phyloP scores from a whole-genome alignment of 2,329 filamentous ascomycete genomes.

The Lasiodiplodia sp. region DNA sequence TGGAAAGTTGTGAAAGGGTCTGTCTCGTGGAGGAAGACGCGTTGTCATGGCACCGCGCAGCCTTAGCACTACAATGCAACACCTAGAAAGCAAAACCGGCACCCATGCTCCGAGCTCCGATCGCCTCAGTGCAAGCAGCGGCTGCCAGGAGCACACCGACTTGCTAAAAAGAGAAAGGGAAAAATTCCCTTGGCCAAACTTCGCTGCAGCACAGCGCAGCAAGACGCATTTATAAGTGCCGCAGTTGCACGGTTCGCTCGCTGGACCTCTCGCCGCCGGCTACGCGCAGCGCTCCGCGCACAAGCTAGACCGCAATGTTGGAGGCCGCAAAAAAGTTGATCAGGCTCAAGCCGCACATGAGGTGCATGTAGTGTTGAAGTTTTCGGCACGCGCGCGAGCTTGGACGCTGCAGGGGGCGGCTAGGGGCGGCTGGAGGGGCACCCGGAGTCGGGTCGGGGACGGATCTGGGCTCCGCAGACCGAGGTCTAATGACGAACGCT shows the following conservation, averaged over 20 bases:
- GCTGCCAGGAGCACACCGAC: background rate
- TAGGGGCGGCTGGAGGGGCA: background rate
- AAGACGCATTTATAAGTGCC: background rate
- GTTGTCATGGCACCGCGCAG: conserved; percentile 1
- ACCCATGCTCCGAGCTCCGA: conserved; percentile 2
- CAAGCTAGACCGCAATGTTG: background rate
- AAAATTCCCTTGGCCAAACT: background rate
- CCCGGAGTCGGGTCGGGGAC: background rate
- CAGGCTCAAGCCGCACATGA: background rate
- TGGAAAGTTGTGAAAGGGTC: background rate
- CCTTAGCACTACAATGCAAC: background rate
- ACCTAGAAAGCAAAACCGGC: background rate
- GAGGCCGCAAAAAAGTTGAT: background rate
- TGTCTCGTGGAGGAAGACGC: background rate
- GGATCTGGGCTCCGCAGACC: conserved; percentile 1
- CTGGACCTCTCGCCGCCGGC: background rate
- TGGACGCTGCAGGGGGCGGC: background rate
- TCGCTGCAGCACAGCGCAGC: background rate
- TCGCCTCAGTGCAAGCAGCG: background rate
- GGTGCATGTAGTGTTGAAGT: background rate
- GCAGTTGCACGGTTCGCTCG: background rate
- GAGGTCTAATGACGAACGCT: conserved; percentile 1
- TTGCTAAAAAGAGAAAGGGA: background rate
- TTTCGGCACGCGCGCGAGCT: background rate
- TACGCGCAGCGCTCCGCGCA: background rate